A percentile compares a stretch with the other conserved stretches of the same genome.
Evolutionary conservation across 495 filamentous ascomycete genomes (phyloP).

Genomic region (Halenospora varia): DNA sequence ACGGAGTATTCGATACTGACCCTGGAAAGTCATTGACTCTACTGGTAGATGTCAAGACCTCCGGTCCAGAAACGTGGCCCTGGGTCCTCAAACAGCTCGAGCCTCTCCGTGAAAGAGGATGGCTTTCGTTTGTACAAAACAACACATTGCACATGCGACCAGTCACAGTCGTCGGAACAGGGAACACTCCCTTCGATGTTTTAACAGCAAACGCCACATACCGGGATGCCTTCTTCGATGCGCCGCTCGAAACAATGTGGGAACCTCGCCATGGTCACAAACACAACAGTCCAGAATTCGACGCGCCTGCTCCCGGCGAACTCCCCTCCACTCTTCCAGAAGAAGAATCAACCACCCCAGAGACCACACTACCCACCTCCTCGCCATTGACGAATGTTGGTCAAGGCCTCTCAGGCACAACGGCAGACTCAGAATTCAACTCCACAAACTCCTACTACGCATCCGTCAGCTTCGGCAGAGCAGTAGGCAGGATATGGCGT

Average conservation of each 20-base stretch:
- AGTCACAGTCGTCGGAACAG: slow-evolving; percentile 77
- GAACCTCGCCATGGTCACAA: slow-evolving; percentile 7
- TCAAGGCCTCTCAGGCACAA: slow-evolving; percentile 21
- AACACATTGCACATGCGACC: slow-evolving; percentile 47
- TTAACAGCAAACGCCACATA: slow-evolving; percentile 44
- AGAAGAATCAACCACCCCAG: slow-evolving; percentile 11
- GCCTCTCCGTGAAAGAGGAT: slow-evolving; percentile 59
- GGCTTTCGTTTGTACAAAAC: slow-evolving; percentile 55
- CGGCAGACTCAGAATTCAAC: slow-evolving; percentile 31
- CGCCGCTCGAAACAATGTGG: slow-evolving; percentile 43
- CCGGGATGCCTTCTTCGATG: slow-evolving; percentile 66
- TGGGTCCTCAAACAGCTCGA: slow-evolving; percentile 55
- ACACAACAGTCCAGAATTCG: slow-evolving; percentile 4
- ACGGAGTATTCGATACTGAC: slow-evolving; percentile 59
- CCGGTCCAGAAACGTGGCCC: slow-evolving; percentile 44
- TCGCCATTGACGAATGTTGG: neutral
- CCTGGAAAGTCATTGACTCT: slow-evolving; percentile 60
- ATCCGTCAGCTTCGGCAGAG: slow-evolving; percentile 40
- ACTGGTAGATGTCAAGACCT: slow-evolving; percentile 69
- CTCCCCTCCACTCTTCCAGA: neutral
- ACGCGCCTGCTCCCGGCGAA: too few relatives aligned
- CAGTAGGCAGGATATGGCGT: slow-evolving; percentile 44
- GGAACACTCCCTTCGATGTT: slow-evolving; percentile 66
- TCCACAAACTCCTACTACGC: slow-evolving; percentile 50
- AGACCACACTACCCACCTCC: neutral